These are phyloP conservation scores for Sistotremastrum niveocremeum DNA, from an alignment of 768 basidiomycete species.

Conservation along the genomic window DNA sequence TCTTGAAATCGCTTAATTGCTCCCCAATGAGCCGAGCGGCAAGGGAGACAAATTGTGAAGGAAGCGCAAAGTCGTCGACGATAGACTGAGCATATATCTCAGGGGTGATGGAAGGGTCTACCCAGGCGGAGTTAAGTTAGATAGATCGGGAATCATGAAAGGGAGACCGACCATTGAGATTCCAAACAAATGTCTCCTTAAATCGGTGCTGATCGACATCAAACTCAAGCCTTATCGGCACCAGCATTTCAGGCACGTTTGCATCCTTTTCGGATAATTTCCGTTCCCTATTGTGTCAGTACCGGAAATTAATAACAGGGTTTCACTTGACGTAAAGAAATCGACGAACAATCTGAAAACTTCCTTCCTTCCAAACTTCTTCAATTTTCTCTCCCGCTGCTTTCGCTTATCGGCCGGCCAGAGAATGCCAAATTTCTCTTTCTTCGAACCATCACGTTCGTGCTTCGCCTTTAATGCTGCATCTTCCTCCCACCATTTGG, in stretches of 20 bases:
- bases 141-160: neutral
- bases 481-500: constrained; percentile 57
- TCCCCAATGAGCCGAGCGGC: constrained; percentile 82
- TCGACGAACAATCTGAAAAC: constrained; percentile 64
- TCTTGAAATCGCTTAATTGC: constrained; percentile 69
- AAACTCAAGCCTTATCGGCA: constrained; percentile 92
- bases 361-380: constrained; percentile 46
- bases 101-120: constrained; percentile 82
- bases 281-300: constrained; percentile 36
- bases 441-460: constrained; percentile 22
- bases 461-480: constrained; percentile 25
- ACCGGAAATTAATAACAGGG: constrained; percentile 2
- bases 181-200: constrained; percentile 97
- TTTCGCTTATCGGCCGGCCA: constrained; percentile 35
- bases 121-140: neutral
- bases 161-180: constrained; percentile 64
- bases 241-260: constrained; percentile 63
- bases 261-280: constrained; percentile 42
- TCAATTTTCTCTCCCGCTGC: constrained; percentile 26
- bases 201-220: constrained; percentile 91
- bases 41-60: constrained; percentile 43
- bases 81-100: constrained; percentile 83
- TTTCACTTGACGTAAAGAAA: neutral
- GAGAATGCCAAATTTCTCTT: constrained; percentile 39
- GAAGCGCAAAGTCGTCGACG: constrained; percentile 80